These are phyloP conservation scores for Daedalea quercina DNA, from an alignment of 768 basidiomycete genomes.

Conservation along the genomic window DNA sequence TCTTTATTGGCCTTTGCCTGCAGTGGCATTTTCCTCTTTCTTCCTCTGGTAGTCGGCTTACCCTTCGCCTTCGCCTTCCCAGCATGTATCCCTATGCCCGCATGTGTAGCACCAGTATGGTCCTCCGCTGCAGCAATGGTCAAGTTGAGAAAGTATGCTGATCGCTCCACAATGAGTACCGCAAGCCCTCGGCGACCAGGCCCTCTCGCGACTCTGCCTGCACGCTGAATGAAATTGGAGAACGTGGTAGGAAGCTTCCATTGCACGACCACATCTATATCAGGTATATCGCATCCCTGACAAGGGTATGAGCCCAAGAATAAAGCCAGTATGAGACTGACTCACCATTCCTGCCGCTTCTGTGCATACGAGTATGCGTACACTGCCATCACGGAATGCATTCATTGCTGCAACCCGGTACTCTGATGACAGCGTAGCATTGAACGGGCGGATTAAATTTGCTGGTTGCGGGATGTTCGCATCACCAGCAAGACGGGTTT, in stretches of 20 bases:
- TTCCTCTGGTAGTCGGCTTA: background rate
- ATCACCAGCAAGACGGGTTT: background rate
- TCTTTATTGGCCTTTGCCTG: constrained; percentile 2
- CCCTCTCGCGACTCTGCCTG: constrained; percentile 25
- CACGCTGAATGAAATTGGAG: constrained; percentile 27
- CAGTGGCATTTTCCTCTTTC: background rate
- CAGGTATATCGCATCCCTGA: constrained; percentile 18
- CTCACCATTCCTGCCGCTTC: background rate
- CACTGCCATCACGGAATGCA: constrained; percentile 8
- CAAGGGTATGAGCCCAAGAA: background rate
- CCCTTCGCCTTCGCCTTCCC: background rate
- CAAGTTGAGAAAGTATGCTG: constrained; percentile 1
- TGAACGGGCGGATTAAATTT: constrained; percentile 13
- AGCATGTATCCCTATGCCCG: background rate
- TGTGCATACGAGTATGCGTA: background rate
- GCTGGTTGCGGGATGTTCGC: background rate
- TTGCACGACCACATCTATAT: constrained; percentile 31
- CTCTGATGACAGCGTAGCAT: constrained; percentile 12
- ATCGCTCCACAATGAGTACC: background rate
- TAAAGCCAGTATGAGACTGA: background rate
- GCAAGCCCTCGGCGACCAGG: constrained; percentile 9
- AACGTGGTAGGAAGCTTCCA: constrained; percentile 29
- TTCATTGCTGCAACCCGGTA: constrained; percentile 14
- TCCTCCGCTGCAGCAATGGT: background rate
- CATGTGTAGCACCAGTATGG: background rate